Conservation (phyloP, 2,329 filamentous ascomycete genomes). For the Verticillium albo-atrum region DNA sequence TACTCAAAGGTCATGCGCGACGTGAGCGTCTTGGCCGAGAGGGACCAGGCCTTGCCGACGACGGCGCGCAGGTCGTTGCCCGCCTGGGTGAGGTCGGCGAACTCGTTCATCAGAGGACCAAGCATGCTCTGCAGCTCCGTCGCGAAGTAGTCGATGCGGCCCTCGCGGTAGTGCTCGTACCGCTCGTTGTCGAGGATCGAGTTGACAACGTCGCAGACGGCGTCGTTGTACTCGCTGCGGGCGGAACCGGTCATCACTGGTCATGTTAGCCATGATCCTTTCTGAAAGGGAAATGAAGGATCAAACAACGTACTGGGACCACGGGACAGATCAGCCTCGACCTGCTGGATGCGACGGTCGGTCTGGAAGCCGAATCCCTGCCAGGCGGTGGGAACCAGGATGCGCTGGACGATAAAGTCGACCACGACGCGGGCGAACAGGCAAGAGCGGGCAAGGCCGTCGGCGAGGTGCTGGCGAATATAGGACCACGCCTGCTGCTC, state of each 20-base stretch:
- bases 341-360: slow-evolving; percentile 27
- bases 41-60: slow-evolving; percentile 35
- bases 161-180: slow-evolving; percentile 12
- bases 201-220: slow-evolving; percentile 30
- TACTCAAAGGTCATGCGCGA: slow-evolving; percentile 40
- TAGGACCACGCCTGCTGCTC: slow-evolving; percentile 34
- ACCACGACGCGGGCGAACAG: slow-evolving; percentile 37
- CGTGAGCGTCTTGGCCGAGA: slow-evolving; percentile 43
- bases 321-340: slow-evolving; percentile 29
- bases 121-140: slow-evolving; percentile 38
- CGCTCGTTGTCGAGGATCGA: slow-evolving; percentile 28
- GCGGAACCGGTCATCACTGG: slow-evolving; percentile 9
- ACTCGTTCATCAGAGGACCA: slow-evolving; percentile 32
- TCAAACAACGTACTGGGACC: slow-evolving; percentile 29
- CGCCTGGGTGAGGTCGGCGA: slow-evolving; percentile 27
- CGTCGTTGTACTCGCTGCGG: slow-evolving; percentile 32
- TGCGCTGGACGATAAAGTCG: slow-evolving; percentile 35
- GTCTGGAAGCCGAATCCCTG: slow-evolving; percentile 28
- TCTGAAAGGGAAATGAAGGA: background rate
- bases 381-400: slow-evolving; percentile 36
- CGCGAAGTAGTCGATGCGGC: slow-evolving; percentile 27
- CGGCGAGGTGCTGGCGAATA: slow-evolving; percentile 33
- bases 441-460: slow-evolving; percentile 34
- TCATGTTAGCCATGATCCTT: background rate
- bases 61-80: slow-evolving; percentile 37